A percentile compares a stretch with the other conserved stretches of the same genome.
These are phyloP conservation scores for Rhodotorula toruloides DNA, from an alignment of 768 basidiomycete species.

Conservation along the genomic window DNA sequence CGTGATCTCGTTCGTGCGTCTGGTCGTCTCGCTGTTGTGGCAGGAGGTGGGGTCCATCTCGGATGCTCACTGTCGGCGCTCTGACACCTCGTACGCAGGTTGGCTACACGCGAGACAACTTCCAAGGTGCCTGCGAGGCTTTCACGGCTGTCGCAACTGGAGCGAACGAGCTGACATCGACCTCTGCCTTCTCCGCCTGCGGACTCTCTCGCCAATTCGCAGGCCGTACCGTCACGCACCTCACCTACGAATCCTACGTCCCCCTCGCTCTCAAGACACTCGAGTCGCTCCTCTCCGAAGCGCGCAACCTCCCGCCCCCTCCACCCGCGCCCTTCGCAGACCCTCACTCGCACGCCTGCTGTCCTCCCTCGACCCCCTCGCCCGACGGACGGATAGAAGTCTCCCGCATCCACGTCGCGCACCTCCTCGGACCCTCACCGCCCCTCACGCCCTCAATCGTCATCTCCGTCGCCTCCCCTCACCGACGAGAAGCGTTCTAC, in stretches of 20 bases:
- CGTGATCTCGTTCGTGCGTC: conserved; percentile 58
- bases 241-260: conserved; percentile 43
- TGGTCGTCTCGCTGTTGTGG: too few relatives aligned
- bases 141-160: not conserved
- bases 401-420: conserved; percentile 62
- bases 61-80: not conserved
- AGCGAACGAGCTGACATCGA: too few relatives aligned
- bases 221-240: conserved; percentile 40
- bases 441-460: conserved; percentile 78
- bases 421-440: conserved; percentile 70
- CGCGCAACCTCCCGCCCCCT: conserved; percentile 23
- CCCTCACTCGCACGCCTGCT: conserved; percentile 7
- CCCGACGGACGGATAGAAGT: conserved; percentile 42
- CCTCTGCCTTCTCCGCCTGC: not conserved
- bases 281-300: conserved; percentile 33
- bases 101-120: conserved; percentile 79
- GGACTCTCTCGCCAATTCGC: not conserved
- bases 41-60: accelerated
- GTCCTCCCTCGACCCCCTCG: conserved; percentile 11
- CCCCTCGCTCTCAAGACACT: conserved; percentile 42
- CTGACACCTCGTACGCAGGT: conserved; percentile 42
- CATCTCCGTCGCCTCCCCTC: conserved; percentile 75
- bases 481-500: conserved; percentile 72
- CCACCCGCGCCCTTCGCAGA: conserved; percentile 8
- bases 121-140: conserved; percentile 57